Evolutionary conservation across 768 basidiomycete species (phyloP), one percentile per base, ranked within the genome.

Genomic region (Tricholoma terreum): DNA sequence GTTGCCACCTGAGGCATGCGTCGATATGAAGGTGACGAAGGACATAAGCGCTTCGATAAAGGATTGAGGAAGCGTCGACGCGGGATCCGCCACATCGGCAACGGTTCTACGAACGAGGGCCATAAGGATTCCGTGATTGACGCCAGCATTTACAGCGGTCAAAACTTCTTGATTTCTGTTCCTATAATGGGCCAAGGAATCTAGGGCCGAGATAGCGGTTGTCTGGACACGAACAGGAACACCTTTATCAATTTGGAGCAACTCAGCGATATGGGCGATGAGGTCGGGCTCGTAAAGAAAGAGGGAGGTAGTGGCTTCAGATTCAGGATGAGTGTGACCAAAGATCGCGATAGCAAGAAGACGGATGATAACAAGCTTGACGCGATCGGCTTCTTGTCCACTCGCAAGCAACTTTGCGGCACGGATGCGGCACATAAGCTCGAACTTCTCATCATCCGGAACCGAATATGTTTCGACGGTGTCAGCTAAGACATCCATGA

Each of bases 221-320:
- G 88, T 89, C 70, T 95, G 90, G 6, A 97, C 82, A 27, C 79
- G 70, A 48, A 86, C 75, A 8, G 89, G 84, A 24, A 96, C 80
- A 36, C 80, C 82, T 45, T 78, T 80, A 65, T 93, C 90, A 40
- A 91, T 82, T 65, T 92, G 91, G 38, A 98, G 80, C 21, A 98
- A 80, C 65, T 95, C 93, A 10, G 94, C 92, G 57, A 98, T 79
- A 65, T 95, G 92, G 1, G 81, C 76, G 63, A 97, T 86, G 52
- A 98, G 79, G 65, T 97, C 95, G 6, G 96, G 96, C 69, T 98
- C 95, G 66, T 94, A 95, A 10, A 98, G 80, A 76, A 98, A 96
- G 42, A 98, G 79, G 7, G 87, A 83, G 4, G 89, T 84, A 38
- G 86, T 81, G 1, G 92, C 90, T 68, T 88, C 84, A 36, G 80